Evolutionary conservation across 2,329 filamentous ascomycete species (phyloP).

Genomic region (Colletotrichum theobromicola): DNA sequence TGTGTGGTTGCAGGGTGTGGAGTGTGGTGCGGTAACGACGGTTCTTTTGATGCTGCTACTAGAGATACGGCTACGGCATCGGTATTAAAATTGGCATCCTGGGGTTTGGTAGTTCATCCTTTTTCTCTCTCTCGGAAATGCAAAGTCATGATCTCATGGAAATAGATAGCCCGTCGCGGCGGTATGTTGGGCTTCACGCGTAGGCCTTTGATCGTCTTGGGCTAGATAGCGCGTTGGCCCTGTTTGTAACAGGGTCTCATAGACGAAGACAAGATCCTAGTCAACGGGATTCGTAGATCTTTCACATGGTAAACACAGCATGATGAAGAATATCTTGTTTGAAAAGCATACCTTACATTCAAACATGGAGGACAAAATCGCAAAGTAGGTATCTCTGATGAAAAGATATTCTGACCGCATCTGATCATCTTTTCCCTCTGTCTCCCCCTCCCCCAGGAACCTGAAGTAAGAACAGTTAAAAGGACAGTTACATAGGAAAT

Average conservation of each 20-base stretch:
- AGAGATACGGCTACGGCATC: slow-evolving; percentile 21
- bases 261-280: neutral
- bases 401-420: neutral
- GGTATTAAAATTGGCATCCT: slow-evolving; percentile 21
- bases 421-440: neutral
- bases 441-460: neutral
- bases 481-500: neutral
- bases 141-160: slow-evolving; percentile 17
- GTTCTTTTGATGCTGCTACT: slow-evolving; percentile 18
- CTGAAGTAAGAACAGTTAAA: neutral
- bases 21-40: slow-evolving; percentile 2
- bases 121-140: slow-evolving; percentile 12
- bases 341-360: neutral
- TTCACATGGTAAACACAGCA: neutral
- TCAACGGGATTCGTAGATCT: neutral
- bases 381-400: slow-evolving; percentile 1
- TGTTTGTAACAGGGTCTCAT: neutral
- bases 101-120: slow-evolving; percentile 17
- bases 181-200: neutral
- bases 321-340: neutral
- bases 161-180: neutral
- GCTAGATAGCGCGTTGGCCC: neutral
- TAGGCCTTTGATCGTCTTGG: neutral
- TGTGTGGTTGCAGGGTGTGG: neutral
- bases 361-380: neutral